phyloP scores from a whole-genome alignment of 148 eudicot genomes.

The Rhododendron kiyosumense region DNA sequence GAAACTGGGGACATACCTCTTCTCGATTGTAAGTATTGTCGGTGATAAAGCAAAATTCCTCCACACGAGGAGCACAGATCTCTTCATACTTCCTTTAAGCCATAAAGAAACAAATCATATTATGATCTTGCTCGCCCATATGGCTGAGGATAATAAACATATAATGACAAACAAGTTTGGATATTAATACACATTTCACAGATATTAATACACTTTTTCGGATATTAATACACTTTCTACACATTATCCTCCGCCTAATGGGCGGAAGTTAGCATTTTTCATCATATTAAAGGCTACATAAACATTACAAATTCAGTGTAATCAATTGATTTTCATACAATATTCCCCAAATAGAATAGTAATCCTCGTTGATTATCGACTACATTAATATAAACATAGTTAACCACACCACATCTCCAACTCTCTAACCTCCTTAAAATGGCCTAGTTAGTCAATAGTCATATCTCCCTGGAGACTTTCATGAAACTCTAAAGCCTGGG shows the following conservation, averaged over 20 bases:
- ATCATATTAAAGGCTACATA: neutral
- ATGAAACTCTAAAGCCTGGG: neutral
- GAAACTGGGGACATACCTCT: slow-evolving; percentile 38
- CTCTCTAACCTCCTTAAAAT: neutral
- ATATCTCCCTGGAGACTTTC: neutral
- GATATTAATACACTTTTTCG: no score
- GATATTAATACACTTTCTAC: no score
- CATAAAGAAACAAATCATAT: slow-evolving; percentile 9
- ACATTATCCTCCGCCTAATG: no score
- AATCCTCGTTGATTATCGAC: neutral
- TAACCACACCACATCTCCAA: neutral
- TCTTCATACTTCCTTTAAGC: slow-evolving; percentile 75
- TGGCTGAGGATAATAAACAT: no score
- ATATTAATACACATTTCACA: no score
- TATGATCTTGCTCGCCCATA: no score
- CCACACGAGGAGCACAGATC: slow-evolving; percentile 67
- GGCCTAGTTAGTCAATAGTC: neutral
- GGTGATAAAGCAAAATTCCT: slow-evolving; percentile 87
- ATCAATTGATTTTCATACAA: neutral
- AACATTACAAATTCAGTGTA: neutral
- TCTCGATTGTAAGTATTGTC: slow-evolving; percentile 74
- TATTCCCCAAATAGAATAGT: neutral
- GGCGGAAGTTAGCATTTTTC: no score
- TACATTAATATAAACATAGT: neutral
- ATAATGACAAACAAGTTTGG: no score